Base-by-base conservation (phyloP, 202 grass and related monocot genomes). In the Setaria viridis region DNA sequence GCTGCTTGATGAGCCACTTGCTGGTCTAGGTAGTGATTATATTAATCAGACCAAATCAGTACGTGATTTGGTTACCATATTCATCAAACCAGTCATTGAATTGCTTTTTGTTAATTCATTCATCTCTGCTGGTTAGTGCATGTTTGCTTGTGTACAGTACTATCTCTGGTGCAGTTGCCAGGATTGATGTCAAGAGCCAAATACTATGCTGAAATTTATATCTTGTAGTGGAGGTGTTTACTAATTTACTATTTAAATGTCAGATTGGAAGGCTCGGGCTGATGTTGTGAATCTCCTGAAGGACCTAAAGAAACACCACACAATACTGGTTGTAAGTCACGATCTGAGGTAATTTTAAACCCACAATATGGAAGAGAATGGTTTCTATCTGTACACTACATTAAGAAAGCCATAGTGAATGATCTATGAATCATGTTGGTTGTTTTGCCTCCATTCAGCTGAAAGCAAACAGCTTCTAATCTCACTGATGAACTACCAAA, bases 221-320 rank as follows among this genome's bases (percentile, higher is more conserved):
- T 79, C 4, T 54, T 29, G 16, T 87, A 16, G 1, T 45, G 9
- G 3, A 53, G 51, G 54, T 72, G 7, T n/a, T 74, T 34, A 14
- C 19, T 62, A 33, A 51, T 0, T 87, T 62, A 46, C 20, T 67
- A 71, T 7, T 87, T 45, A 67, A 43, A 50, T 63, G 50, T 70
- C 75, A 99, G 96, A 99, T 91, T 99, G 96, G 96, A 99, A 91
- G 83, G 93, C 96, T 58, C 87, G 96, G 41, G 86, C 88, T 56
- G 93, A 99, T 91, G 91, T 95, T 90, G 96, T 95, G 70, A 94
- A 92, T 90, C 84, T 99, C 77, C 86, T 95, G 0, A 99, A 79
- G 57, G 89, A 89, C 50, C 76, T 99, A 54, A 99, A 96, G 87
- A 94, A 91, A 55, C 68, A 96, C 58, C 84, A 87, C 56, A 96